These are phyloP conservation scores for Isatis lusitanica DNA, from an alignment of 441 rosid genomes.

Conservation along the genomic window DNA sequence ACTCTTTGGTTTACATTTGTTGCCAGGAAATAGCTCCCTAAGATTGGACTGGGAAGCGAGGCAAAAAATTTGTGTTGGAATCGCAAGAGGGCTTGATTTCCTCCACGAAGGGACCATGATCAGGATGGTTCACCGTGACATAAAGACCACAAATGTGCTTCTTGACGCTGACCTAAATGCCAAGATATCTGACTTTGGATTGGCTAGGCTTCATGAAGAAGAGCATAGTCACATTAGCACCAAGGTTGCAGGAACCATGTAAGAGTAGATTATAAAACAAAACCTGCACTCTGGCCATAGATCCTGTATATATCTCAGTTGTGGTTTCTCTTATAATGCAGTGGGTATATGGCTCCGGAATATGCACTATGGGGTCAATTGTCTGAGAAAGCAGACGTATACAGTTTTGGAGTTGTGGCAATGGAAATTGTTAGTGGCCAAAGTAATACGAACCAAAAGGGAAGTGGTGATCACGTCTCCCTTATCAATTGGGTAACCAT, in stretches of 20 bases:
- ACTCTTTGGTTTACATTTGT: background rate
- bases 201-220: conserved; percentile 51
- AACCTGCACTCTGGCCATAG: background rate
- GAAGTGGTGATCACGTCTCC: conserved; percentile 25
- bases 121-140: conserved; percentile 55
- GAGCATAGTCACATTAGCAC: conserved; percentile 55
- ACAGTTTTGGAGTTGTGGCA: conserved; percentile 49
- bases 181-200: conserved; percentile 53
- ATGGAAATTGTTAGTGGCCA: conserved; percentile 45
- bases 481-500: conserved; percentile 49
- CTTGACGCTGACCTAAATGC: conserved; percentile 44
- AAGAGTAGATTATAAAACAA: background rate
- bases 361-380: conserved; percentile 45
- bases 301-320: background rate
- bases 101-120: conserved; percentile 53
- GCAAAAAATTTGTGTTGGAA: conserved; percentile 39
- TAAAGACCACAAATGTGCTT: conserved; percentile 50
- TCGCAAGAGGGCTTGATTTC: conserved; percentile 50
- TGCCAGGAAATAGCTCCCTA: conserved; percentile 13
- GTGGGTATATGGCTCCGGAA: conserved; percentile 50
- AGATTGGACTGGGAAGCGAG: conserved; percentile 43
- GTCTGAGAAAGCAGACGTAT: conserved; percentile 50
- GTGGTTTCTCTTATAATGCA: background rate
- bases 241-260: conserved; percentile 50
- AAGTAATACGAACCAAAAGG: conserved; percentile 29